phyloP scores from a whole-genome alignment of 805 yeast species.

The Zygosaccharomyces siamensis region DNA sequence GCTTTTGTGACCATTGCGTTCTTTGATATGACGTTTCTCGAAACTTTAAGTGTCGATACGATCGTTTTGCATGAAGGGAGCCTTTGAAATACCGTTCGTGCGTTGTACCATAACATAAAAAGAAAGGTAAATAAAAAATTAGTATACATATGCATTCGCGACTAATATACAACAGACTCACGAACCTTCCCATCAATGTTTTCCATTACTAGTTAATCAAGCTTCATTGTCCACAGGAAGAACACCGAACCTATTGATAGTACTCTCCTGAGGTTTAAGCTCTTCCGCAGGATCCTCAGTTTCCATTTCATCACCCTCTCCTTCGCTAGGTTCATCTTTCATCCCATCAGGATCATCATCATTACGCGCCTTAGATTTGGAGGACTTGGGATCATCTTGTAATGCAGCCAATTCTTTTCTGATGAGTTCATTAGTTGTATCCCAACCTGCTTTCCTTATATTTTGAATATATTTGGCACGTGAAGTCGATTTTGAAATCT shows the following conservation, averaged over 20 bases:
- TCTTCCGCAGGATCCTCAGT: slow-evolving; percentile 17
- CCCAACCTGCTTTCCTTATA: slow-evolving; percentile 71
- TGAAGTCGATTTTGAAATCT: slow-evolving; percentile 58
- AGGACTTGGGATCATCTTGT: slow-evolving; percentile 3
- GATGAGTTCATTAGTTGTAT: slow-evolving; percentile 51
- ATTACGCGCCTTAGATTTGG: slow-evolving; percentile 4
- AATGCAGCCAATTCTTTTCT: slow-evolving; percentile 28
- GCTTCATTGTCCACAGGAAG: slow-evolving; percentile 1
- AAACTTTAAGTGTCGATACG: no score
- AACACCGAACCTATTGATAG: neutral
- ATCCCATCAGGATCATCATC: slow-evolving; percentile 11
- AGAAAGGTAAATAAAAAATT: neutral
- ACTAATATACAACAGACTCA: neutral
- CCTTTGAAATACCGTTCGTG: no score
- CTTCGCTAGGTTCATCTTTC: neutral
- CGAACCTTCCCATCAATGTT: neutral
- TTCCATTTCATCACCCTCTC: slow-evolving; percentile 8
- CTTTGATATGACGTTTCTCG: no score
- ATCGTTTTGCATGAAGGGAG: no score
- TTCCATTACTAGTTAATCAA: neutral
- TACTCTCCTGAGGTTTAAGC: slow-evolving; percentile 9
- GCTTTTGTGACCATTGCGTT: neutral
- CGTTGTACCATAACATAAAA: neutral
- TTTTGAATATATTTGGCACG: slow-evolving; percentile 59
- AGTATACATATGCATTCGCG: neutral